Conservation (phyloP, 1,139 yeast genomes). For the Geotrichum carabidarum region DNA sequence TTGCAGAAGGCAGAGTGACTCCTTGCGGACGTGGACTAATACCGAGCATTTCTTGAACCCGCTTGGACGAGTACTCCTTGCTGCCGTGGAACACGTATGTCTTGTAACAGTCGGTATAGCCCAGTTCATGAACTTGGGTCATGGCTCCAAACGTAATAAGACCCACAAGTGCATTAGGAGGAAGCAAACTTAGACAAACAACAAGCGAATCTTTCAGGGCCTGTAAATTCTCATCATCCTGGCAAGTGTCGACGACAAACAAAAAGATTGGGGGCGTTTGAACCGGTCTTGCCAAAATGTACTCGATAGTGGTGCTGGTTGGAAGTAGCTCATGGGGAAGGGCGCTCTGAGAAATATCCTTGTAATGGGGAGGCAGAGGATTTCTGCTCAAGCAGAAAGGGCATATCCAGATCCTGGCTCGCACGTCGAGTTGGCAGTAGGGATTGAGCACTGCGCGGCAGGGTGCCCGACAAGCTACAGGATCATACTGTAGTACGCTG, state of each 20-base stretch:
- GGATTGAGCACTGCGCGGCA: slow-evolving; percentile 90
- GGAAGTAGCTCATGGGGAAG: slow-evolving; percentile 84
- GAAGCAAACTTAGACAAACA: slow-evolving; percentile 74
- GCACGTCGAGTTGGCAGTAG: slow-evolving; percentile 71
- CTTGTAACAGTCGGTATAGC: slow-evolving; percentile 69
- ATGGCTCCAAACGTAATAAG: slow-evolving; percentile 90
- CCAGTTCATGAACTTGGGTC: slow-evolving; percentile 90
- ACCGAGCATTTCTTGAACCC: slow-evolving; percentile 70
- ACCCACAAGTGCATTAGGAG: slow-evolving; percentile 90
- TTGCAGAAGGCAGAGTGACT: slow-evolving; percentile 24
- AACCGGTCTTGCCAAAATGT: slow-evolving; percentile 81
- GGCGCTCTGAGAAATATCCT: slow-evolving; percentile 74
- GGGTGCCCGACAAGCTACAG: slow-evolving; percentile 74
- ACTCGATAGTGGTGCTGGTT: slow-evolving; percentile 81
- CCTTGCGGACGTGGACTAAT: slow-evolving; percentile 39
- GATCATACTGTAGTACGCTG: slow-evolving; percentile 83
- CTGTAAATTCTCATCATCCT: slow-evolving; percentile 85
- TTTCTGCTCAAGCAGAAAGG: slow-evolving; percentile 80
- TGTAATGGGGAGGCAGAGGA: slow-evolving; percentile 85
- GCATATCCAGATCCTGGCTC: slow-evolving; percentile 83
- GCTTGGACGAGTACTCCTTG: slow-evolving; percentile 75
- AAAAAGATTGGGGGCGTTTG: slow-evolving; percentile 89
- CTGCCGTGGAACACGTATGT: slow-evolving; percentile 90
- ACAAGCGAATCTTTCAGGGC: slow-evolving; percentile 85
- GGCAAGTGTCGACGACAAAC: slow-evolving; percentile 88